Conservation (phyloP, 345 rosid species). For the Dipteronia sinensis region DNA sequence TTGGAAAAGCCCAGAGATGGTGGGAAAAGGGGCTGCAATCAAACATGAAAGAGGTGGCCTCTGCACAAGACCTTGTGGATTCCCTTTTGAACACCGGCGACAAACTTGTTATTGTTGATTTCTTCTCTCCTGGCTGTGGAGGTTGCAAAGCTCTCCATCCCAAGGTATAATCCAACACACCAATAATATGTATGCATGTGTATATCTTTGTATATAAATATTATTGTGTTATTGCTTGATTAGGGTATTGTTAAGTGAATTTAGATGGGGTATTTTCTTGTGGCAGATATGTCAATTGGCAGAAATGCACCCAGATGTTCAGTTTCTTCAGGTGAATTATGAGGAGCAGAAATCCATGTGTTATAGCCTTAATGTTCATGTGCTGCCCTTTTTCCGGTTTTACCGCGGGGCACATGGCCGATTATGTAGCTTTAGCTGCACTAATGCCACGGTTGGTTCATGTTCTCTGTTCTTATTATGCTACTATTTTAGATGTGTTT, state of each 20-base stretch:
- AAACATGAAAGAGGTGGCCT: conserved; percentile 79
- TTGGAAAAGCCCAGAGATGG: conserved; percentile 75
- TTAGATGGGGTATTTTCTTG: conserved; percentile 10
- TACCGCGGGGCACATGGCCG: conserved; percentile 91
- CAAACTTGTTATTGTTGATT: conserved; percentile 79
- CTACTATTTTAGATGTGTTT: not conserved
- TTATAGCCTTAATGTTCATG: conserved; percentile 89
- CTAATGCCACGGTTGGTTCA: conserved; percentile 89
- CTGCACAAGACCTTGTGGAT: conserved; percentile 88
- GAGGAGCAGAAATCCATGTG: conserved; percentile 98
- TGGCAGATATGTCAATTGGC: conserved; percentile 83
- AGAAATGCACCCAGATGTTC: conserved; percentile 71
- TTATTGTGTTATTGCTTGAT: not conserved
- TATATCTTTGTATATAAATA: not conserved
- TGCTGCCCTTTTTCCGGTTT: conserved; percentile 85
- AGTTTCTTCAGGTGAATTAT: conserved; percentile 85
- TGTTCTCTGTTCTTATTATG: not conserved
- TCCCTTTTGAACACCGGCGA: conserved; percentile 73
- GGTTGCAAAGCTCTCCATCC: conserved; percentile 98
- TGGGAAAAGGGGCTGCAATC: conserved; percentile 85
- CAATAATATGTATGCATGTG: not conserved
- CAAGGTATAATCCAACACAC: conserved; percentile 47
- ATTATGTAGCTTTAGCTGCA: conserved; percentile 92
- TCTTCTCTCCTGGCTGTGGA: conserved; percentile 97
- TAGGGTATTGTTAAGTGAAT: not conserved